phyloP scores from a whole-genome alignment of 441 rosid species.

The Geranium incanum region DNA sequence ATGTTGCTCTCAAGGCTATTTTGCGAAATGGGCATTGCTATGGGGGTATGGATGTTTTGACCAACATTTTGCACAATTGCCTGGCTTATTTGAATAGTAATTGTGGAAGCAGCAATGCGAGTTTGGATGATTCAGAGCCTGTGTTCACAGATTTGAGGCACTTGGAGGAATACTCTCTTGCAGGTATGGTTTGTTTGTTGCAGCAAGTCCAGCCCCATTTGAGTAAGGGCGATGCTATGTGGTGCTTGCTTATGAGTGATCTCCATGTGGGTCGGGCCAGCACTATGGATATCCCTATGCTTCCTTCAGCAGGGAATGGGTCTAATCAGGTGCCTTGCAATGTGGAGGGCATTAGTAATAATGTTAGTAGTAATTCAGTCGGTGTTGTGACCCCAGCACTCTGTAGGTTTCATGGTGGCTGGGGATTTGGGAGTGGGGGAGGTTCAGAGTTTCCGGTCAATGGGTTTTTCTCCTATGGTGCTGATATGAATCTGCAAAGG shows the following conservation, averaged over 20 bases:
- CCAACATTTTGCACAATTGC: constrained; percentile 66
- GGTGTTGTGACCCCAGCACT: constrained; percentile 48
- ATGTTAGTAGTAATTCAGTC: constrained; percentile 27
- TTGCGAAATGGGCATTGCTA: constrained; percentile 69
- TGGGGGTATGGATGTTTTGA: constrained; percentile 80
- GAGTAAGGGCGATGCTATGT: constrained; percentile 92
- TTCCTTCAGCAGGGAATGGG: constrained; percentile 30
- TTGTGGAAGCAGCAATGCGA: constrained; percentile 24
- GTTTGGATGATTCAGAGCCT: constrained; percentile 43
- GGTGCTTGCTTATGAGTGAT: constrained; percentile 91
- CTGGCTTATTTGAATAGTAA: constrained; percentile 60
- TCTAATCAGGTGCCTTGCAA: constrained; percentile 23
- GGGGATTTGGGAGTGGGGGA: constrained; percentile 67
- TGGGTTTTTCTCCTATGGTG: constrained; percentile 37
- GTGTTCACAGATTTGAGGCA: constrained; percentile 68
- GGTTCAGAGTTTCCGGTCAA: constrained; percentile 45
- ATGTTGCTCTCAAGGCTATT: constrained; percentile 57
- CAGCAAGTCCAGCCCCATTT: constrained; percentile 70
- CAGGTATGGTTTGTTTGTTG: constrained; percentile 78
- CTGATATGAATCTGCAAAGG: constrained; percentile 47
- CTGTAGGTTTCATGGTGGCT: constrained; percentile 78
- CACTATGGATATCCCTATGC: constrained; percentile 49
- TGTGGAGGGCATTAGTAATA: constrained; percentile 31
- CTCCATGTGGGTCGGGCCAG: constrained; percentile 81
- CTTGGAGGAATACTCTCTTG: constrained; percentile 66